Evolutionary conservation across 768 basidiomycete species (phyloP), one percentile per base, ranked within the genome.

Genomic region (Xerocomellus chrysenteron): DNA sequence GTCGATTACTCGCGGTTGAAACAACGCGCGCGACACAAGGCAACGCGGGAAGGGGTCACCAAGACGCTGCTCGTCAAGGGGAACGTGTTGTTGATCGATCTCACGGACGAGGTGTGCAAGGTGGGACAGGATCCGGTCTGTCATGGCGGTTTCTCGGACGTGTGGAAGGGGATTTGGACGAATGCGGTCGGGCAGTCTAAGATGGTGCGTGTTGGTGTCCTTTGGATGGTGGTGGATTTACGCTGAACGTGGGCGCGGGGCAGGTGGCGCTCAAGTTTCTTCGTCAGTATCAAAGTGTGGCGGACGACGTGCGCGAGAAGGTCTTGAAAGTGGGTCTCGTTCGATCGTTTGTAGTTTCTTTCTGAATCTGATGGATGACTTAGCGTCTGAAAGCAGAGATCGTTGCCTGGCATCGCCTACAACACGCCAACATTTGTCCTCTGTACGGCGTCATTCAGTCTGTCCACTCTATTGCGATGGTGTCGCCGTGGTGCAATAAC

Each of bases 401-500:
- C 3, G 62, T 76, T 3, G 80, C 82, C 5, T 86, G 84, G 84
- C 79, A 85, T 66, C 71, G 78, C 8, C 69, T 85, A 16, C 80
- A 75, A 43, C 84, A 86, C 56, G 73, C 73, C 43, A 83, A 86
- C 55, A 74, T 86, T 45, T 78, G 78, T 37, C 79, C 78, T 42
- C 67, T 86, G 28, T 81, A 78, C 52, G 85, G 85, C 2, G 76
- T 86, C 53, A 68, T 82, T 16, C 81, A 82, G 60, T 75, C 76
- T 5, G 69, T 73, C 30, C 74, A 76, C 35, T 79, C 80, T 46
- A 75, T 86, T 28, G 84, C 80, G 17, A 85, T 86, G 82, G 82
- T 86, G 0, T 85, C 85, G 5, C 79, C 80, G 5, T 87, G 84
- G 83, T 85, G 82, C 63, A 75, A 77, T 36, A 83, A 85, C 49